A percentile compares a stretch with the other conserved stretches of the same genome.
These are phyloP conservation scores for Hydnomerulius pinastri DNA, from an alignment of 768 basidiomycete genomes.

Conservation along the genomic window DNA sequence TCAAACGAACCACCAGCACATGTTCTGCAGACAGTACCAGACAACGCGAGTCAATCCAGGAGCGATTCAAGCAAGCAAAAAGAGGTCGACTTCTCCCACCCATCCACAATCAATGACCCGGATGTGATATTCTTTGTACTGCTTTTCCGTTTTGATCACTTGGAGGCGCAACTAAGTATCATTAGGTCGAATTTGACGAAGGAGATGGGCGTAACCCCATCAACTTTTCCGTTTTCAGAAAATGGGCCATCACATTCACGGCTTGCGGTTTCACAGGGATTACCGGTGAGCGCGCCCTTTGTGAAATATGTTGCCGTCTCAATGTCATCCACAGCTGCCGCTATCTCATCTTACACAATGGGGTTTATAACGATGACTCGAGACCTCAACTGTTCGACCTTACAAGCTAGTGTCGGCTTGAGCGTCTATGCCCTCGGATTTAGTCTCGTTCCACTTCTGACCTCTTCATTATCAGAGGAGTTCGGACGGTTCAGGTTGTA, in stretches of 20 bases:
- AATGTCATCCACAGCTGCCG: constrained; percentile 40
- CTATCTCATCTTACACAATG: constrained; percentile 52
- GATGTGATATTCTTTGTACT: constrained; percentile 17
- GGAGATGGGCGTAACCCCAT: constrained; percentile 42
- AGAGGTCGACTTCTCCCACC: constrained; percentile 1
- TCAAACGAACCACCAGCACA: background rate
- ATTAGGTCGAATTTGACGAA: constrained; percentile 42
- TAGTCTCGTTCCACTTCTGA: constrained; percentile 60
- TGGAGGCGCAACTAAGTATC: constrained; percentile 3
- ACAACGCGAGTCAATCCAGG: background rate
- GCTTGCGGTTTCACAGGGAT: constrained; percentile 36
- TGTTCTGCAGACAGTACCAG: background rate
- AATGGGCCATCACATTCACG: constrained; percentile 43
- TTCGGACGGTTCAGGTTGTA: constrained; percentile 67
- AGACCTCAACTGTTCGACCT: constrained; percentile 44
- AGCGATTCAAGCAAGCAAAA: background rate
- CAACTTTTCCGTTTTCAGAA: constrained; percentile 38
- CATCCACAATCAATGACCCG: constrained; percentile 18
- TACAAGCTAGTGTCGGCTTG: constrained; percentile 50
- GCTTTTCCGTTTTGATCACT: background rate
- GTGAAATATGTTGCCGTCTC: background rate
- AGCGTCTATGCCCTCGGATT: constrained; percentile 63
- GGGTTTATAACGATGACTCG: constrained; percentile 58
- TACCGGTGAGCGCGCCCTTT: constrained; percentile 22
- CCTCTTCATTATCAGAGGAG: constrained; percentile 73